Percentiles rank a stretch among this genome's conserved stretches.
phyloP scores from a whole-genome alignment of 306 rosid genomes.

The Fragaria iinumae region DNA sequence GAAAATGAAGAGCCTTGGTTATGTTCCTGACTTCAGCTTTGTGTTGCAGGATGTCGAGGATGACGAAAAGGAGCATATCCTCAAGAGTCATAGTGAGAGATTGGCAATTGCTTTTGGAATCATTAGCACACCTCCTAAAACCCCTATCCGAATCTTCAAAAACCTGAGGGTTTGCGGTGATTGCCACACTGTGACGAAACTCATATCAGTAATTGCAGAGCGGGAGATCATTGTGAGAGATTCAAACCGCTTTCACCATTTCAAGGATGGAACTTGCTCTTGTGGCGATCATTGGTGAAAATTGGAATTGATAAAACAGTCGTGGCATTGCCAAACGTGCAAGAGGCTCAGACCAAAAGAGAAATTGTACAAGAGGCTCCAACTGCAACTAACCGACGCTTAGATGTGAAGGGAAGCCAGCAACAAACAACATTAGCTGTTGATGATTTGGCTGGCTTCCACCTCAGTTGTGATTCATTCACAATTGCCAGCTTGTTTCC shows the following conservation, averaged over 20 bases:
- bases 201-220: constrained; percentile 36
- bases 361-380: not conserved
- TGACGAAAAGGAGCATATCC: constrained; percentile 53
- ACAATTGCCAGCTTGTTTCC: constrained; percentile 1
- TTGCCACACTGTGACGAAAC: constrained; percentile 42
- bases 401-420: constrained; percentile 1
- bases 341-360: not conserved
- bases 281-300: constrained; percentile 57
- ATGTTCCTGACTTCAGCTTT: constrained; percentile 43
- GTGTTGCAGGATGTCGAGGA: constrained; percentile 60
- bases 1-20: constrained; percentile 47
- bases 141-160: constrained; percentile 45
- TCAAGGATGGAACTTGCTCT: constrained; percentile 49
- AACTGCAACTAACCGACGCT: constrained; percentile 1
- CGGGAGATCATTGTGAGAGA: constrained; percentile 55
- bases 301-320: not conserved
- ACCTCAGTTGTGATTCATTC: not conserved
- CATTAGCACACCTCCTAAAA: constrained; percentile 38
- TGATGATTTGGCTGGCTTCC: not conserved
- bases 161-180: constrained; percentile 55
- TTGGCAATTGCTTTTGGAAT: constrained; percentile 48
- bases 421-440: not conserved
- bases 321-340: not conserved
- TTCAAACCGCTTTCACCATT: constrained; percentile 53
- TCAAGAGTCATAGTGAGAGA: constrained; percentile 45